phyloP scores from a whole-genome alignment of 805 yeast species.

The Kazachstania kunashirensis region DNA sequence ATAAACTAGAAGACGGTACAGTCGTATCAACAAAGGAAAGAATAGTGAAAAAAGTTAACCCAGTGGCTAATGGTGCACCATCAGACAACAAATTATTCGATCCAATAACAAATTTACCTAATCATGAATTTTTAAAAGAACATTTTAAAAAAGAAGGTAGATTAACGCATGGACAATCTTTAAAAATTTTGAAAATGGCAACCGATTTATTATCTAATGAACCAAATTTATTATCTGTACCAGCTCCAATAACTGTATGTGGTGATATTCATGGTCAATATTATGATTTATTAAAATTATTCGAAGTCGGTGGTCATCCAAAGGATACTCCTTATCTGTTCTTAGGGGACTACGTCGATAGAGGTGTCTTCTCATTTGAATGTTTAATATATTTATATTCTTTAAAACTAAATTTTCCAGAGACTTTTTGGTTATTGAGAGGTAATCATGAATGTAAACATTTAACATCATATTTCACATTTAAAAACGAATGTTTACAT shows the following conservation, averaged over 20 bases:
- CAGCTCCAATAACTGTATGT: constrained; percentile 91
- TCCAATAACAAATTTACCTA: constrained; percentile 53
- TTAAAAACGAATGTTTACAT: constrained; percentile 80
- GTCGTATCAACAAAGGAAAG: constrained; percentile 41
- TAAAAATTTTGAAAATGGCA: constrained; percentile 55
- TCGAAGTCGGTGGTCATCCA: constrained; percentile 92
- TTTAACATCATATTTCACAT: constrained; percentile 88
- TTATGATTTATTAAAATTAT: constrained; percentile 78
- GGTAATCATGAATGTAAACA: constrained; percentile 96
- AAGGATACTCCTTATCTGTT: constrained; percentile 65
- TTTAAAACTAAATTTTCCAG: constrained; percentile 66
- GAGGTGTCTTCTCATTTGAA: constrained; percentile 87
- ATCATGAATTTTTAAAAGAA: constrained; percentile 55
- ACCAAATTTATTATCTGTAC: constrained; percentile 70
- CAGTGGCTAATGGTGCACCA: constrained; percentile 61
- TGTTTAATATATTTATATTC: constrained; percentile 67
- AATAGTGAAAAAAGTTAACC: constrained; percentile 43
- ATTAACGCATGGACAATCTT: constrained; percentile 57
- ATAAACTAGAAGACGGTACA: constrained; percentile 44
- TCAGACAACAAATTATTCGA: constrained; percentile 57
- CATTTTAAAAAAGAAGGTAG: constrained; percentile 81
- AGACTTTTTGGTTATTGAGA: constrained; percentile 68
- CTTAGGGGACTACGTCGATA: constrained; percentile 89
- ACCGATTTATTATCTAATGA: constrained; percentile 54
- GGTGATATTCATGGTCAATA: constrained; percentile 98